Evolutionary conservation across 2,329 filamentous ascomycete genomes (phyloP), one percentile per base, ranked within the genome.

Genomic region (Calonectria crousiana): DNA sequence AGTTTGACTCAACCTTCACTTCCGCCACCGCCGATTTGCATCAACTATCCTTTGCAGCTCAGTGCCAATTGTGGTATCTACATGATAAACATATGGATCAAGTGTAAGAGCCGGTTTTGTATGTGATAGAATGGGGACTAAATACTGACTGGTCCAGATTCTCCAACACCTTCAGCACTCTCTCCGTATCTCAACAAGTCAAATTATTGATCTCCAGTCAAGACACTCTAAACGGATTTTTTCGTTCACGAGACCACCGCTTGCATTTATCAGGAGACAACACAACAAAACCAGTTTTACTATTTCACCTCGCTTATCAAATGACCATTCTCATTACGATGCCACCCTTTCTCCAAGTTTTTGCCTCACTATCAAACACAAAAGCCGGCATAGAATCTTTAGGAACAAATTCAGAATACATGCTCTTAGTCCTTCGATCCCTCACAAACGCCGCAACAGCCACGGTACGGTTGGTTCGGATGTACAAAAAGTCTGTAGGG

Each of bases 301-400:
- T 69, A 5, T 64, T 64, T 14, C 56, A 69, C n/a, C 23, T 69
- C 5, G 67, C 44, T 3, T 69, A 69, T 32, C 67, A 69, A 16
- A 69, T 69, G 56, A 41, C 44, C 10, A 69, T 64, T 18, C 32
- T 69, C 10, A 64, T 69, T 41, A 52, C 56, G 1, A 64, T 64
- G 67, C 53, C 56, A 2, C 67, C 53, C 0, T 69, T 69, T 52
- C 67, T 69, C 16, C 67, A 49, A 13, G 47, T 64, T 8, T 69
- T 62, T 28, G 67, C 67, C 23, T 52, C 67, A 10, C 20, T 69
- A 4, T 20, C 56, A 23, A 30, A 11, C 20, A 26, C 53, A 8
- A 18, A 32, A 6, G 4, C 38, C 3, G 30, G 56, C 5, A 30
- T 30, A 18, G 41, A 28, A 32, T 69, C 67, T 4, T 28, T 36